phyloP scores from a whole-genome alignment of 2,329 filamentous ascomycete genomes.

The Metarhizium sp. region DNA sequence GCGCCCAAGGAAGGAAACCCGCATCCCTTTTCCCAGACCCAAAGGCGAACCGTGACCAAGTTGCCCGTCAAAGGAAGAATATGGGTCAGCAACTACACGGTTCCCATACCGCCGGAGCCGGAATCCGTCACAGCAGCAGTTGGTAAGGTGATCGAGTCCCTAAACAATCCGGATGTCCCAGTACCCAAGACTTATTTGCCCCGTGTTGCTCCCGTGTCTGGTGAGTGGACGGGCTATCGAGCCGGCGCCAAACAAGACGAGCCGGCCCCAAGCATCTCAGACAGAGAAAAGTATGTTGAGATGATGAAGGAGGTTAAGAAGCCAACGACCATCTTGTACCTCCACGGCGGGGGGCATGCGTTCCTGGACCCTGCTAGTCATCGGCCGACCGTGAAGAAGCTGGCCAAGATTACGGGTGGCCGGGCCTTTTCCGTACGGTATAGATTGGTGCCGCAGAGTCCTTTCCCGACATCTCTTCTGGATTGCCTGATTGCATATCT shows the following conservation, averaged over 20 bases:
- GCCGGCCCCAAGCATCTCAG: slow-evolving; percentile 44
- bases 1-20: slow-evolving; percentile 27
- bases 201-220: slow-evolving; percentile 48
- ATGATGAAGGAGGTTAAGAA: slow-evolving; percentile 60
- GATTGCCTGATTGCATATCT: slow-evolving; percentile 68
- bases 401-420: slow-evolving; percentile 59
- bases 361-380: slow-evolving; percentile 63
- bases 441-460: slow-evolving; percentile 62
- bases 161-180: slow-evolving; percentile 8
- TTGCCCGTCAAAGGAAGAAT: slow-evolving; percentile 66
- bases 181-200: slow-evolving; percentile 29
- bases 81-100: slow-evolving; percentile 67
- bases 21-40: slow-evolving; percentile 48
- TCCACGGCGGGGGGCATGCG: slow-evolving; percentile 70
- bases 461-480: slow-evolving; percentile 65
- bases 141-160: slow-evolving; percentile 38
- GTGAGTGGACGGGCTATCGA: slow-evolving; percentile 69
- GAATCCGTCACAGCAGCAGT: slow-evolving; percentile 46
- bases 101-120: slow-evolving; percentile 49
- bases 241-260: slow-evolving; percentile 39
- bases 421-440: slow-evolving; percentile 66
- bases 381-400: slow-evolving; percentile 44
- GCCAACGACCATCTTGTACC: slow-evolving; percentile 58
- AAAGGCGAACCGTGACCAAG: slow-evolving; percentile 53
- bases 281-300: slow-evolving; percentile 53